Evolutionary conservation across 768 basidiomycete genomes (phyloP).

Genomic region (Kwoniella botswanensis): DNA sequence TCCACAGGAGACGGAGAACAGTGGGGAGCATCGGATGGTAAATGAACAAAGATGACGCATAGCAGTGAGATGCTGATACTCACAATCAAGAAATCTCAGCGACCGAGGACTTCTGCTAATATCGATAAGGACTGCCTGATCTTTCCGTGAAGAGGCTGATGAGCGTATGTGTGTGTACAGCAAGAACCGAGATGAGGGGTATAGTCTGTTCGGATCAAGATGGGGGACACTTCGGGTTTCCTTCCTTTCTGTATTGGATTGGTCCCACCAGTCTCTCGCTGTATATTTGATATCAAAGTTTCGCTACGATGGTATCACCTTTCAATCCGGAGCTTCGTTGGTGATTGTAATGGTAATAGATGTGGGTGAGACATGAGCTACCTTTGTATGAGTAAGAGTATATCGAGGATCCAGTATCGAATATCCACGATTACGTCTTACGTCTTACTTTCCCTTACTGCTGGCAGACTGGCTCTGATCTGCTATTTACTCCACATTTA

Average conservation of each 20-base stretch:
- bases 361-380: not conserved
- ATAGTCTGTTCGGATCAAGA: not conserved
- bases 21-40: too few relatives aligned
- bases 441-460: not conserved
- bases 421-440: not conserved
- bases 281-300: not conserved
- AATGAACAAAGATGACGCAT: too few relatives aligned
- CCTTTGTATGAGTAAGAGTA: not conserved
- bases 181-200: too few relatives aligned
- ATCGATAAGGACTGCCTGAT: not conserved
- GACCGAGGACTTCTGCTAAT: accelerated
- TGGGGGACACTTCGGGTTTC: not conserved
- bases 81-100: not conserved
- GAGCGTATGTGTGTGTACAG: too few relatives aligned
- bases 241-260: too few relatives aligned
- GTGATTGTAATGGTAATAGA: not conserved
- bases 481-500: not conserved
- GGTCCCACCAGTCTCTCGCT: too few relatives aligned
- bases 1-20: too few relatives aligned
- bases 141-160: not conserved
- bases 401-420: not conserved
- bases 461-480: not conserved
- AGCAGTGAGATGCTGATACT: not conserved
- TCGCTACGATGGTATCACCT: not conserved
- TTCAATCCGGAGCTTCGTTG: too few relatives aligned